Evolutionary conservation across 345 rosid genomes (phyloP).

Genomic region (Anacardium occidentale): DNA sequence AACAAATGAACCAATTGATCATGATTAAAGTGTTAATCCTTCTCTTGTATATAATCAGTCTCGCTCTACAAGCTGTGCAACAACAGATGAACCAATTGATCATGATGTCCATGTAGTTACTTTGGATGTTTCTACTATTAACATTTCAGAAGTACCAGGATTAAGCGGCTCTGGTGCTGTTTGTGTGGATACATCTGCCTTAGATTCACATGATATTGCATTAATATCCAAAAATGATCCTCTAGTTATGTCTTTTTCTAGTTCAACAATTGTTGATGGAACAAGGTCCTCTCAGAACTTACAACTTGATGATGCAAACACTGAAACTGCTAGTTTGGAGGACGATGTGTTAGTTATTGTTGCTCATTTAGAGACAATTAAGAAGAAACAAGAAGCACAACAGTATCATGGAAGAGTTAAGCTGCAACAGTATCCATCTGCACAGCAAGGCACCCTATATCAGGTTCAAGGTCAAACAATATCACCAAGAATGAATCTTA

Average conservation of each 20-base stretch:
- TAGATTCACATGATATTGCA: slow-evolving; percentile 45
- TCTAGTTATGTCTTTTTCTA: slow-evolving; percentile 29
- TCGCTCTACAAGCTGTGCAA: slow-evolving; percentile 59
- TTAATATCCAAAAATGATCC: slow-evolving; percentile 46
- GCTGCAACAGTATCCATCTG: slow-evolving; percentile 40
- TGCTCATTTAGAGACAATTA: slow-evolving; percentile 39
- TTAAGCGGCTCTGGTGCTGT: slow-evolving; percentile 43
- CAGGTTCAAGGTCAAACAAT: slow-evolving; percentile 41
- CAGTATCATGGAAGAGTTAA: slow-evolving; percentile 53
- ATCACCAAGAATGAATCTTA: slow-evolving; percentile 47
- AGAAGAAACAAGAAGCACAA: slow-evolving; percentile 55
- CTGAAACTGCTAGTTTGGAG: slow-evolving; percentile 36
- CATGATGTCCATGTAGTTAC: slow-evolving; percentile 46
- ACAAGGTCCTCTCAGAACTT: slow-evolving; percentile 27
- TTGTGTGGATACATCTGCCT: slow-evolving; percentile 30
- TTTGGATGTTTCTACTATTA: slow-evolving; percentile 49
- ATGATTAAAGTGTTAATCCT: too few relatives aligned
- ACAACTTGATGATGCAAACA: slow-evolving; percentile 38
- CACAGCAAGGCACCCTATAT: slow-evolving; percentile 40
- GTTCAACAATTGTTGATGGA: slow-evolving; percentile 35
- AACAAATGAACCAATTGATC: too few relatives aligned
- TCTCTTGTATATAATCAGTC: slow-evolving; percentile 75
- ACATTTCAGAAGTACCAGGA: slow-evolving; percentile 46
- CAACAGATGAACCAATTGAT: slow-evolving; percentile 51
- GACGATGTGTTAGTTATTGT: slow-evolving; percentile 38